Base-by-base conservation (phyloP, 2,329 filamentous ascomycete genomes). In the Monosporascus cannonballus region DNA sequence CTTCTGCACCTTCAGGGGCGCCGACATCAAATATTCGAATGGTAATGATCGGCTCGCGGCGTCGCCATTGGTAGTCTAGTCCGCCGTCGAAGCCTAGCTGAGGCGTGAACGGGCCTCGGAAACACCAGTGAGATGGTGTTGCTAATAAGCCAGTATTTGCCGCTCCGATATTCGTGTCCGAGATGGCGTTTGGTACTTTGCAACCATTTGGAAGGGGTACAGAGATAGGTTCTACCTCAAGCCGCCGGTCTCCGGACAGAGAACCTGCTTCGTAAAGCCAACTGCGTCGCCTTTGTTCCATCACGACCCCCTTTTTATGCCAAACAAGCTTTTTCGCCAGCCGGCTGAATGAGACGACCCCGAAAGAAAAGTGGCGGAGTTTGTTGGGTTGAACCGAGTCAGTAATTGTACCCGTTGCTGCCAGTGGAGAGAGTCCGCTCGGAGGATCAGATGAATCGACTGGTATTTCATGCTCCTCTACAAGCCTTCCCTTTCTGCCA, bases 81-180 rank as follows among this genome's bases (percentile, higher is more conserved):
- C 73, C 72, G 18, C 73, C 69, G 54, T 76, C 74, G 46, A 73
- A 74, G 49, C 73, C 73, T 22, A 76, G 65, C 50, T 75, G 70
- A 14, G 74, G 72, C 1, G 73, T 76, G 25, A 76, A 73, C 0
- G 74, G 74, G 2, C 72, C 73, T 3, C 67, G 67, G 52, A 74
- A 73, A 37, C 61, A 63, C 66, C 65, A 67, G 2, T 63, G 50
- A 7, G 57, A 54, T 48, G 56, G 25, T 53, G 54, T 53, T 39
- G 59, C 61, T 22, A 70, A 34, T 8, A 67, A 47, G 9, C 63
- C 68, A 27, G 57, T 56, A 39, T 57, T 57, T 27, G 59, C 61
- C 20, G 65, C 63, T 50, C 66, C 61, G 17, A 64, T 53, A 5
- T 68, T 61, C 20, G 65, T 63, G 37, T 72, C 64, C n/a, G 69